Conservation (phyloP, 2,329 filamentous ascomycete genomes). For the Podosphaera leucotricha region DNA sequence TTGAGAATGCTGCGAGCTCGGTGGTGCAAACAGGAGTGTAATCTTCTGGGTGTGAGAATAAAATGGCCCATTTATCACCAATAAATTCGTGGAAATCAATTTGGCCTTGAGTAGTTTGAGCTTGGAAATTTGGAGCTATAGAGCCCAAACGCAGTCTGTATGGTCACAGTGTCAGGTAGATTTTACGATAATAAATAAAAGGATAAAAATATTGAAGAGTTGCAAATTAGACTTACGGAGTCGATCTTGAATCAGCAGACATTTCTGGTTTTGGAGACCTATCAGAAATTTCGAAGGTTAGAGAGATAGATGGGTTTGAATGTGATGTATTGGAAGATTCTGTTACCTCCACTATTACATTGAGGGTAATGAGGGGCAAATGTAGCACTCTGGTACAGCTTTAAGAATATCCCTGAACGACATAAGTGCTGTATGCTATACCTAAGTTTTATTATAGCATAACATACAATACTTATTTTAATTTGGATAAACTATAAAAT, state of each 20-base stretch:
- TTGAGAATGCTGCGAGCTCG: conserved; percentile 80
- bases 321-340: too few species aligned
- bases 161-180: background rate
- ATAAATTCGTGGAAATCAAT: conserved; percentile 71
- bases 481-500: too few species aligned
- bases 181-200: background rate
- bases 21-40: conserved; percentile 93
- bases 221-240: conserved; percentile 5
- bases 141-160: conserved; percentile 38
- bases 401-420: too few species aligned
- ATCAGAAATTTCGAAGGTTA: too few species aligned
- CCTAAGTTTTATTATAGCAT: too few species aligned
- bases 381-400: too few species aligned
- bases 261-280: too few species aligned
- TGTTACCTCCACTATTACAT: too few species aligned
- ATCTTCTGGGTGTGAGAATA: conserved; percentile 74
- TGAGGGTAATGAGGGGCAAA: too few species aligned
- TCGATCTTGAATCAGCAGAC: conserved; percentile 5
- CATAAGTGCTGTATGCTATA: too few species aligned
- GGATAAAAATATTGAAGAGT: background rate
- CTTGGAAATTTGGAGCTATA: conserved; percentile 59
- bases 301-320: too few species aligned
- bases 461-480: too few species aligned
- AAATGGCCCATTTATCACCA: conserved; percentile 53
- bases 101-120: conserved; percentile 52